Base-by-base conservation (phyloP, 2,329 filamentous ascomycete species). In the Alternaria burnsii region DNA sequence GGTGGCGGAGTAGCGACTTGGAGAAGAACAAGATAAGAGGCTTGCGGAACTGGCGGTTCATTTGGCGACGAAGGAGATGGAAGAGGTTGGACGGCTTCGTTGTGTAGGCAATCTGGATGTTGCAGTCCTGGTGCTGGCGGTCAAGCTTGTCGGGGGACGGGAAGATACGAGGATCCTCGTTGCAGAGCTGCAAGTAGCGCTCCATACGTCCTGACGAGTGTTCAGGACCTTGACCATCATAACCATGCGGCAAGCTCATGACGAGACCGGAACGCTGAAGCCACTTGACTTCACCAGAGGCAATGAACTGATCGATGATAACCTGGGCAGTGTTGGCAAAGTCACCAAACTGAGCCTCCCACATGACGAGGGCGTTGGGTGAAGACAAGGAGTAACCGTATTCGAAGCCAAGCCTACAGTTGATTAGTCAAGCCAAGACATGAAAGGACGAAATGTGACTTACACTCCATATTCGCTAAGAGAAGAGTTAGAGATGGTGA, bases 321-420 rank as follows among this genome's bases (percentile, higher is more conserved):
- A 93, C 97, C 83, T 99, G 95, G 43, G 95, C 94, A 76, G 97
- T 99, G 87, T 99, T 99, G 86, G 95, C 95, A 75, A 99, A 99
- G 82, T 99, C 95, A 85, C 95, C 95, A 76, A 99, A 99, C 82
- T 99, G 95, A 38, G 95, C 95, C 83, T 99, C 95, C 95, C 95
- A 99, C 89, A 99, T 97, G 72, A 99, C 94, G 26, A 99, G 88
- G 38, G 95, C 94, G 78, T 97, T 97, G 59, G 95, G 95, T 30
- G 95, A 98, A 28, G 94, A 97, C 62, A 99, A 84, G 3, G 95
- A 99, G 85, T 99, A 99, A 62, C 95, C 95, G 75, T 99, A 99
- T 82, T 99, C 95, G 79, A 99, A 99, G 55, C 95, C 95, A 64
- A 99, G 91, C 63, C 88, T 91, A 51, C 55, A 14, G 22, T 16